Base-by-base conservation (phyloP, 2,329 filamentous ascomycete species). In the Pseudogymnoascus sp. region DNA sequence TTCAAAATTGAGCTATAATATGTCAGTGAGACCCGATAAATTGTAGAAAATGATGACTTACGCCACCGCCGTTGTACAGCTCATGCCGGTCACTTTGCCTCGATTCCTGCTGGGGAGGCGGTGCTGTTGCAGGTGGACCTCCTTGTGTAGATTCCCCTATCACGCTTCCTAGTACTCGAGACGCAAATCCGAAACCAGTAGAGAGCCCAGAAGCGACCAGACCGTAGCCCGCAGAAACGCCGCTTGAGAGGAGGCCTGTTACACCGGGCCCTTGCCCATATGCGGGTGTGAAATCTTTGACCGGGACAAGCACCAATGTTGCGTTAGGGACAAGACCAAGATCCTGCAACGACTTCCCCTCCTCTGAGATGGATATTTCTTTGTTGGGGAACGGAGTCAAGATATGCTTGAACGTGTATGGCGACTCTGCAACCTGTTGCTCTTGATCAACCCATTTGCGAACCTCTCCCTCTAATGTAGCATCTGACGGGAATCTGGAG, bases 391-490 rank as follows among this genome's bases (percentile, higher is more conserved):
- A 76, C 0, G 92, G 92, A 0, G 89, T 86, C 2, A 95, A 79
- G 36, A 97, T 86, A 57, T 95, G 85, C 70, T 92, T 91, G 75
- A 97, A 92, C 11, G 82, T 88, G 73, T 92, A 97, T 0, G 91
- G 89, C 5, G 57, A 37, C 25, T 58, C 37, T 6, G 57, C 25
- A 38, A 58, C 35, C 16, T 58, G 57, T 11, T 37, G 33, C 25
- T 39, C 57, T 61, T 81, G 77, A 60, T 93, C 89, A 6, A 97
- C 81, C 89, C 91, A 97, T 6, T 78, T 75, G 6, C 93, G 83
- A 1, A 97, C 86, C 43, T 90, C 83, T 6, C 73, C 77, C 6
- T 77, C 74, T 3, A 97, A 79, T 0, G 82, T 88, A 6, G 82
- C 78, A 2, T 77, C 76, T 20, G 85, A 83, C 9, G 84, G 77